Evolutionary conservation across 345 rosid genomes (phyloP).

Genomic region (Carallia brachiata): DNA sequence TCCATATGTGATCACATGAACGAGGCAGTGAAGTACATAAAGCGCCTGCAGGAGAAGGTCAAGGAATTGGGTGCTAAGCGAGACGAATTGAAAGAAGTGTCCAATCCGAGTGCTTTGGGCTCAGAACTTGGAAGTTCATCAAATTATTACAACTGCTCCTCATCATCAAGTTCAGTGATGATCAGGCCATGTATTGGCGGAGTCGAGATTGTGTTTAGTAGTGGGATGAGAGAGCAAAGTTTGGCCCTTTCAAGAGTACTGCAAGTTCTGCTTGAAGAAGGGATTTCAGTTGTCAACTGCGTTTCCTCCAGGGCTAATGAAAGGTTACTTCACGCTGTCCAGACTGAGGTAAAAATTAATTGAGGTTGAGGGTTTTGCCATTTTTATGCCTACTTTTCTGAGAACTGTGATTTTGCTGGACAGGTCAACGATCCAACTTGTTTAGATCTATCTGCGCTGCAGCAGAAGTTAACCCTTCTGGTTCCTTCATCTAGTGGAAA

Average conservation of each 20-base stretch:
- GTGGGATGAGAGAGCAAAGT: slow-evolving; percentile 26
- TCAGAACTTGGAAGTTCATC: slow-evolving; percentile 16
- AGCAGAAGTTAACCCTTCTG: slow-evolving; percentile 30
- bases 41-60: slow-evolving; percentile 42
- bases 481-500: slow-evolving; percentile 10
- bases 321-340: slow-evolving; percentile 46
- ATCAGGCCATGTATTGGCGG: slow-evolving; percentile 46
- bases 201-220: slow-evolving; percentile 47
- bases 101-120: slow-evolving; percentile 14
- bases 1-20: slow-evolving; percentile 82
- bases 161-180: slow-evolving; percentile 18
- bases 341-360: slow-evolving; percentile 42
- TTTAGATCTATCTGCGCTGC: slow-evolving; percentile 29
- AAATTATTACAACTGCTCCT: not conserved
- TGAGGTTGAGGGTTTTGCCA: slow-evolving; percentile 7
- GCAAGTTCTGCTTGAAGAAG: slow-evolving; percentile 45
- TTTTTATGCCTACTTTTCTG: not conserved
- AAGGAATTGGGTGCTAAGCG: slow-evolving; percentile 41
- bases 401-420: slow-evolving; percentile 12
- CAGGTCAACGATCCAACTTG: slow-evolving; percentile 48
- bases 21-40: slow-evolving; percentile 70
- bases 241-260: slow-evolving; percentile 48
- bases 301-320: slow-evolving; percentile 48
- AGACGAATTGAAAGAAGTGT: slow-evolving; percentile 37
- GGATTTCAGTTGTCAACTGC: slow-evolving; percentile 48